Conservation (phyloP, 2,329 filamentous ascomycete species). For the Aspergillus sp. region DNA sequence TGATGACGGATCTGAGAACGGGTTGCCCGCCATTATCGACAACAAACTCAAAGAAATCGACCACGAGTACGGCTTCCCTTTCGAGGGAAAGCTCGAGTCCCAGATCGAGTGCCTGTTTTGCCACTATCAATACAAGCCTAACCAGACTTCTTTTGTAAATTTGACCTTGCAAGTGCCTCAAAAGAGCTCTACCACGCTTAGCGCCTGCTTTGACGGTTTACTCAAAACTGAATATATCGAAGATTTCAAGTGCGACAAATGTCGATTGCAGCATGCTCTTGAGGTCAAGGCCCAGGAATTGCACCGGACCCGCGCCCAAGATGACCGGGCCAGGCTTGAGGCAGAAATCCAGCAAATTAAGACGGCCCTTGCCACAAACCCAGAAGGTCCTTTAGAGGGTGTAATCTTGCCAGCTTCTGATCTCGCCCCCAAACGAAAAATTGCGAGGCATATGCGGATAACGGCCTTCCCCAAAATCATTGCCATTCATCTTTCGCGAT, state of each 20-base stretch:
- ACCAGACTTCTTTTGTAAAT: conserved; percentile 83
- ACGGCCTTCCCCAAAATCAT: conserved; percentile 86
- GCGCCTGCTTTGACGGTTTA: conserved; percentile 87
- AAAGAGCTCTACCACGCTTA: conserved; percentile 75
- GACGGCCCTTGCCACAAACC: conserved; percentile 73
- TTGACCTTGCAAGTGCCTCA: conserved; percentile 90
- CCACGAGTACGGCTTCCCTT: conserved; percentile 68
- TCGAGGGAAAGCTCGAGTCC: conserved; percentile 91
- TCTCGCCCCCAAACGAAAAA: conserved; percentile 76
- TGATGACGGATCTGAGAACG: conserved; percentile 38
- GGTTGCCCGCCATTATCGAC: conserved; percentile 39
- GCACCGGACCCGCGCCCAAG: conserved; percentile 55
- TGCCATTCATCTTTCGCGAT: conserved; percentile 87
- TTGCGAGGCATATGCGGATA: conserved; percentile 84
- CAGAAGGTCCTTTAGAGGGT: conserved; percentile 72
- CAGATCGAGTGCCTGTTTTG: conserved; percentile 92
- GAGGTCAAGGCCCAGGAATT: conserved; percentile 64
- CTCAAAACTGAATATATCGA: conserved; percentile 96
- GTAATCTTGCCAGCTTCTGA: conserved; percentile 74
- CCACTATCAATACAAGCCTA: conserved; percentile 82
- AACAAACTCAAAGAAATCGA: conserved; percentile 42
- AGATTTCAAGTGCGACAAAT: conserved; percentile 94
- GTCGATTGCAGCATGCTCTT: conserved; percentile 79
- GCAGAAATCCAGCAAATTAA: conserved; percentile 67
- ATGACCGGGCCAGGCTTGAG: conserved; percentile 55